Evolutionary conservation across 192 early-diverging fungal genomes (phyloP).

Genomic region (Paraglomus occultum): DNA sequence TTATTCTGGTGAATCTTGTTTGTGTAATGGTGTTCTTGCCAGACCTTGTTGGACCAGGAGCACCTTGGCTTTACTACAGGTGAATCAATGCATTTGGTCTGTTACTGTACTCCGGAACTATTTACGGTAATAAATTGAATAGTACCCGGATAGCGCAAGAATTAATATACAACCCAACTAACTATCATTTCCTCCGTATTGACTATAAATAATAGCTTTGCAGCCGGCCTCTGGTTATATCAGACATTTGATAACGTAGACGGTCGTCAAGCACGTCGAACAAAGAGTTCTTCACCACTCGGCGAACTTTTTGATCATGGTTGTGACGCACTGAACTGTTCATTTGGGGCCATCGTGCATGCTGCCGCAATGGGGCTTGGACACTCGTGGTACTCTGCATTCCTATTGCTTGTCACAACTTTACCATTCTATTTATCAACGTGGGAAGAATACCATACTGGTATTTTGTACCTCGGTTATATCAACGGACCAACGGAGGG

Average conservation of each 20-base stretch:
- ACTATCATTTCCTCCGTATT: background rate
- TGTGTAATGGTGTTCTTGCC: conserved; percentile 67
- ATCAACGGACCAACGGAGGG: conserved; percentile 88
- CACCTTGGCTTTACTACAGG: conserved; percentile 66
- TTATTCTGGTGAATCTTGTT: conserved; percentile 73
- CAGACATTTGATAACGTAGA: conserved; percentile 91
- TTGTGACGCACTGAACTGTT: conserved; percentile 84
- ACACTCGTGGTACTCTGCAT: conserved; percentile 60
- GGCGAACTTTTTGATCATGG: conserved; percentile 87
- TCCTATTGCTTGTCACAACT: conserved; percentile 64
- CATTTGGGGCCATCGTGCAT: conserved; percentile 70
- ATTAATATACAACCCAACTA: background rate
- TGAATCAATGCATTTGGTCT: conserved; percentile 18
- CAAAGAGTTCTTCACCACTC: conserved; percentile 72
- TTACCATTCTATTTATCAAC: conserved; percentile 83
- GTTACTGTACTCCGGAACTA: too few relatives aligned
- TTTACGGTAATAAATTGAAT: too few relatives aligned
- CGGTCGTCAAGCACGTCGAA: conserved; percentile 81
- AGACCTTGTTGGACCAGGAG: conserved; percentile 65
- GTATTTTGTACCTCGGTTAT: conserved; percentile 78
- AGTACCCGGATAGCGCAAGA: too few relatives aligned
- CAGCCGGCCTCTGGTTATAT: conserved; percentile 80
- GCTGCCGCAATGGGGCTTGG: conserved; percentile 74
- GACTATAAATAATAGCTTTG: conserved; percentile 52
- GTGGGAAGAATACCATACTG: conserved; percentile 90